Evolutionary conservation across 148 eudicot genomes (phyloP).

Genomic region (Amaranthus cruentus): DNA sequence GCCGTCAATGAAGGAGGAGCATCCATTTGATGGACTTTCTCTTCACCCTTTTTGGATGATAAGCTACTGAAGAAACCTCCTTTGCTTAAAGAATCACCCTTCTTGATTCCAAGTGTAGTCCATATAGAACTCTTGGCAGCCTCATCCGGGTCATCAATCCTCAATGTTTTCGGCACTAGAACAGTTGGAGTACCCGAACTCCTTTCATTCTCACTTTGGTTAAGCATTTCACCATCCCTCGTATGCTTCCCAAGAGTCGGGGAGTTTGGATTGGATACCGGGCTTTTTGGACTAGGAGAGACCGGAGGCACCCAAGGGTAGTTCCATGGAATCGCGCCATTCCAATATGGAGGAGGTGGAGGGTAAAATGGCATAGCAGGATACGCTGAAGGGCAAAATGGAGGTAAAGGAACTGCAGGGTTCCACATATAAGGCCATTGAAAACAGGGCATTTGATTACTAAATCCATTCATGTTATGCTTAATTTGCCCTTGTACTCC

Average conservation of each 20-base stretch:
- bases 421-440: slow-evolving; percentile 81
- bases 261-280: slow-evolving; percentile 34
- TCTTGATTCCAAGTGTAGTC: slow-evolving; percentile 84
- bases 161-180: slow-evolving; percentile 72
- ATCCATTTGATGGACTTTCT: slow-evolving; percentile 26
- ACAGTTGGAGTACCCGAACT: slow-evolving; percentile 31
- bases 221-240: slow-evolving; percentile 55
- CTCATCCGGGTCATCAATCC: slow-evolving; percentile 91
- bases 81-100: slow-evolving; percentile 39
- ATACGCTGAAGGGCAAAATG: slow-evolving; percentile 46
- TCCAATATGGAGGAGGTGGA: slow-evolving; percentile 67
- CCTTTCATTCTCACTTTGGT: slow-evolving; percentile 28
- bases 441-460: slow-evolving; percentile 50
- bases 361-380: slow-evolving; percentile 60
- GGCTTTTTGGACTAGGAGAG: slow-evolving; percentile 29
- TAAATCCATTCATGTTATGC: slow-evolving; percentile 34
- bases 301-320: slow-evolving; percentile 49
- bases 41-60: slow-evolving; percentile 49
- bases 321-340: slow-evolving; percentile 52
- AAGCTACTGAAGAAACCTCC: slow-evolving; percentile 63
- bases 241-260: slow-evolving; percentile 73
- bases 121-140: slow-evolving; percentile 95
- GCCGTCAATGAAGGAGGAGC: slow-evolving; percentile 42
- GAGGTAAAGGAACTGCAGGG: slow-evolving; percentile 47
- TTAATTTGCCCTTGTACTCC: slow-evolving; percentile 28